Percentiles rank a stretch among this genome's conserved stretches.
Evolutionary conservation across 805 yeast genomes (phyloP).

Genomic region (Grigorovia transvaalensis): DNA sequence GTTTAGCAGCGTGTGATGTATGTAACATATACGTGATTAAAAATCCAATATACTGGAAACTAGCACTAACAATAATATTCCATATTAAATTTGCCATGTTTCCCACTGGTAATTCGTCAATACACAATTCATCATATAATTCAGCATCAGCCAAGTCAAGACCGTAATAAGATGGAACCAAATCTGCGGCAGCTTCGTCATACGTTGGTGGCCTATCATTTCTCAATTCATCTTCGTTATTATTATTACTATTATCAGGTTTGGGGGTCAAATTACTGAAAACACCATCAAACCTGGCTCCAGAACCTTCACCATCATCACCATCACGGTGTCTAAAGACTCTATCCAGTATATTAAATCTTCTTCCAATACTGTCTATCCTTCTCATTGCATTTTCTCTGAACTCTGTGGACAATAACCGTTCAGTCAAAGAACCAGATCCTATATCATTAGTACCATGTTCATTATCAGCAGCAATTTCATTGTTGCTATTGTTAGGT

Average conservation of each 20-base stretch:
- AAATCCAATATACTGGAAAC: slow-evolving; percentile 91
- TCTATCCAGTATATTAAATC: slow-evolving; percentile 33
- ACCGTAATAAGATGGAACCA: slow-evolving; percentile 96
- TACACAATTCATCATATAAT: slow-evolving; percentile 74
- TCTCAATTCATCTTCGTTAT: slow-evolving; percentile 21
- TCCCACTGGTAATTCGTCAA: slow-evolving; percentile 94
- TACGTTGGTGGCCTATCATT: slow-evolving; percentile 71
- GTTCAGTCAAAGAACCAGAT: slow-evolving; percentile 4
- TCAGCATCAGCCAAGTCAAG: slow-evolving; percentile 56
- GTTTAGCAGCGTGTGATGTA: slow-evolving; percentile 94
- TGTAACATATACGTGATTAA: slow-evolving; percentile 81
- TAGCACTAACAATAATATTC: slow-evolving; percentile 81
- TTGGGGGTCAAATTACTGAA: slow-evolving; percentile 87
- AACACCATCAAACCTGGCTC: slow-evolving; percentile 61
- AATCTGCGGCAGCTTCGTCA: slow-evolving; percentile 90
- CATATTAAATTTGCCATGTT: slow-evolving; percentile 78
- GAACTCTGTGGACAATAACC: slow-evolving; percentile 8
- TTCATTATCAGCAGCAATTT: background rate
- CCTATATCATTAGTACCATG: background rate
- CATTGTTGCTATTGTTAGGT: background rate
- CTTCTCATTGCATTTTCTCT: slow-evolving; percentile 16
- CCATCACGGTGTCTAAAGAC: slow-evolving; percentile 20
- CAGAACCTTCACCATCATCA: slow-evolving; percentile 5
- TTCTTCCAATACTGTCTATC: slow-evolving; percentile 24
- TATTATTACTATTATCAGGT: slow-evolving; percentile 43